Conservation (phyloP, 1,139 yeast genomes). For the Suhomyces bolitotheri region DNA sequence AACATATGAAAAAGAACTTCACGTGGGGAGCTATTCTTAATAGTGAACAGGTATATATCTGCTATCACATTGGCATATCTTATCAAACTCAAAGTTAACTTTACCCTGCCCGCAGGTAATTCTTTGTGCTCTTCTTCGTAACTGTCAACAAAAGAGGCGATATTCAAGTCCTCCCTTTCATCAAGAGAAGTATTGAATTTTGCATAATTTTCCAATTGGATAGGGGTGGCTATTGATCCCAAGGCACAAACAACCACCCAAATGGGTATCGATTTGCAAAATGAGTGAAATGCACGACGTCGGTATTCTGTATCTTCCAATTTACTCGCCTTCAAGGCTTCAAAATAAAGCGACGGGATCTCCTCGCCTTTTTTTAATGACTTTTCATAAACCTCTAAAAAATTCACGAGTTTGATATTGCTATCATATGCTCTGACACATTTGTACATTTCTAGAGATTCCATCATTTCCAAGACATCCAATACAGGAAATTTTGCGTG, state of each 20-base stretch:
- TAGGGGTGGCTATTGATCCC: constrained; percentile 35
- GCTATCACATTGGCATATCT: constrained; percentile 27
- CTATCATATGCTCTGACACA: constrained; percentile 23
- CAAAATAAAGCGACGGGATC: constrained; percentile 18
- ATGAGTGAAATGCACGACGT: constrained; percentile 22
- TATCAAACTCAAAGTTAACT: constrained; percentile 27
- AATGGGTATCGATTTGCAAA: constrained; percentile 31
- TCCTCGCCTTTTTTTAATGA: constrained; percentile 9
- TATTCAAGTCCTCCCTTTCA: constrained; percentile 25
- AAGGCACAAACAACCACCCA: constrained; percentile 35
- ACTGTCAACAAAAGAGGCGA: constrained; percentile 20
- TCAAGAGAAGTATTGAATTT: constrained; percentile 30
- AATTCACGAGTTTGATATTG: constrained; percentile 22
- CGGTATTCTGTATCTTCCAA: constrained; percentile 23
- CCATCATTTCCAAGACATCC: constrained; percentile 33
- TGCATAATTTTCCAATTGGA: constrained; percentile 36
- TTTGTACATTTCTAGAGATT: constrained; percentile 32
- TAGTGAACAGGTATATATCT: constrained; percentile 26
- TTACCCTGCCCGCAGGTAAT: constrained; percentile 24
- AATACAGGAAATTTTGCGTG: constrained; percentile 40
- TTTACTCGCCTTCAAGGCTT: constrained; percentile 15
- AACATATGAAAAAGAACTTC: constrained; percentile 34
- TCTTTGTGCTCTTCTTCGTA: constrained; percentile 15
- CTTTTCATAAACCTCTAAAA: constrained; percentile 24
- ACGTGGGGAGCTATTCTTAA: constrained; percentile 22